A percentile compares a stretch with the other conserved stretches of the same genome.
Conservation (phyloP, 495 filamentous ascomycete genomes). For the Talaromyces adpressus region DNA sequence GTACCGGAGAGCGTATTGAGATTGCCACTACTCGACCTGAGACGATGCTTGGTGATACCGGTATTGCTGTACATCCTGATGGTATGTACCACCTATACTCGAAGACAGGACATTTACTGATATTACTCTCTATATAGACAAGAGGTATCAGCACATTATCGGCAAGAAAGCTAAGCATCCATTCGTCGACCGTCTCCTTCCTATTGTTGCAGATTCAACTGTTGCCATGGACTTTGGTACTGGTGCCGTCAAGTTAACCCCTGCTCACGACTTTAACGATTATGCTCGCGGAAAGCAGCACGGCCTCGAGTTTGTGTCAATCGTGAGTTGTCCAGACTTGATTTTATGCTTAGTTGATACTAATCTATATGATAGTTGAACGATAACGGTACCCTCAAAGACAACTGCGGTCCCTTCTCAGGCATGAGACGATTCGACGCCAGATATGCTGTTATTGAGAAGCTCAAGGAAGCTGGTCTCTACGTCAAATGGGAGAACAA, state of each 20-base stretch:
- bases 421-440: constrained; percentile 73
- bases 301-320: constrained; percentile 45
- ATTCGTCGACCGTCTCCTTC: constrained; percentile 58
- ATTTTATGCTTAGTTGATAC: background rate
- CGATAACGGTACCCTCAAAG: constrained; percentile 58
- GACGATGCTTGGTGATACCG: constrained; percentile 76
- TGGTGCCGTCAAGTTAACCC: constrained; percentile 74
- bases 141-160: constrained; percentile 54
- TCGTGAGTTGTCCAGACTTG: constrained; percentile 9
- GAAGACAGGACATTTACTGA: background rate
- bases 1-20: constrained; percentile 56
- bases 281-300: constrained; percentile 64
- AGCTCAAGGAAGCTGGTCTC: constrained; percentile 61
- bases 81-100: constrained; percentile 29
- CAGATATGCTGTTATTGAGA: constrained; percentile 61
- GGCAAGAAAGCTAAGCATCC: constrained; percentile 67
- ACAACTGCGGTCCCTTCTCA: constrained; percentile 51
- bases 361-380: constrained; percentile 30
- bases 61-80: constrained; percentile 69
- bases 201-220: constrained; percentile 63
- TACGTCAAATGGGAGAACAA: constrained; percentile 75
- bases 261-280: constrained; percentile 74
- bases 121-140: constrained; percentile 34
- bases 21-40: constrained; percentile 74
- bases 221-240: constrained; percentile 73